phyloP scores from a whole-genome alignment of 495 filamentous ascomycete species.

The Coniosporium apollinis region DNA sequence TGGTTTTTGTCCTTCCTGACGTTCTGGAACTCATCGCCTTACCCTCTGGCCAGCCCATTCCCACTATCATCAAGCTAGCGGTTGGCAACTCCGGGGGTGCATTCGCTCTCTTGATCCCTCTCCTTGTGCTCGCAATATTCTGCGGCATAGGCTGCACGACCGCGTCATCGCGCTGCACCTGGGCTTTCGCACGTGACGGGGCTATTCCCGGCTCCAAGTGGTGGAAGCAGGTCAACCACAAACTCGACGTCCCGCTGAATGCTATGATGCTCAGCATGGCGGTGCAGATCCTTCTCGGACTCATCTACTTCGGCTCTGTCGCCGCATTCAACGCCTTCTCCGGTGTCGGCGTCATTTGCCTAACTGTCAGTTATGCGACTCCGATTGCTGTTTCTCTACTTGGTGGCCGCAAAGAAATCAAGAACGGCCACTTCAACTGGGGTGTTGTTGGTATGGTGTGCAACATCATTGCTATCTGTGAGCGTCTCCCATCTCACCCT shows the following conservation, averaged over 20 bases:
- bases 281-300: constrained; percentile 27
- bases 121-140: constrained; percentile 32
- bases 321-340: constrained; percentile 40
- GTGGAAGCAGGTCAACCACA: constrained; percentile 35
- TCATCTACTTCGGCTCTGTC: constrained; percentile 37
- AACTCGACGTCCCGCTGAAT: constrained; percentile 32
- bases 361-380: constrained; percentile 40
- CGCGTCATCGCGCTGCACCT: constrained; percentile 31
- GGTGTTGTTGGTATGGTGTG: constrained; percentile 35
- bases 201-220: constrained; percentile 47
- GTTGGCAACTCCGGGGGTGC: constrained; percentile 29
- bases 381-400: constrained; percentile 41
- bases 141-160: constrained; percentile 46
- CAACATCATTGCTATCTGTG: constrained; percentile 40
- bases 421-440: constrained; percentile 34
- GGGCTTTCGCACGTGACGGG: constrained; percentile 39
- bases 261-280: constrained; percentile 34
- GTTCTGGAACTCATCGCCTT: constrained; percentile 27
- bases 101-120: constrained; percentile 29
- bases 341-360: constrained; percentile 42
- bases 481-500: constrained; percentile 10
- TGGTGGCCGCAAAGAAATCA: constrained; percentile 32
- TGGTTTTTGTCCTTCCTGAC: constrained; percentile 33
- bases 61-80: constrained; percentile 28
- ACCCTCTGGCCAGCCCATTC: constrained; percentile 29